These are phyloP conservation scores for Globisporangium ultimum DNA, from an alignment of 352 stramenopile species.

Conservation along the genomic window DNA sequence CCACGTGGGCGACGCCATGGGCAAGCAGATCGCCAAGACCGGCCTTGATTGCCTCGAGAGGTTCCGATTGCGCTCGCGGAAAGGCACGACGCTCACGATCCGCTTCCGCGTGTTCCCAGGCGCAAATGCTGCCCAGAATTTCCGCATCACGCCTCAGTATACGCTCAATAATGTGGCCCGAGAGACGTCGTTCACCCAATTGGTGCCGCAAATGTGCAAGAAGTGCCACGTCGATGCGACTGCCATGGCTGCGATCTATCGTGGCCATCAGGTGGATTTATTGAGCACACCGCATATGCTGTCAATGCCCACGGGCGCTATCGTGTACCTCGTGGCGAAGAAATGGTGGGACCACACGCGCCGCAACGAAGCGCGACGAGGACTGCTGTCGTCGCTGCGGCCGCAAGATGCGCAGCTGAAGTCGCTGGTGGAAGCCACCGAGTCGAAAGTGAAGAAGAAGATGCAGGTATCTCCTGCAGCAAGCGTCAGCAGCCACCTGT, in stretches of 20 bases:
- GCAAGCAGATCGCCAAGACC: slow-evolving; percentile 13
- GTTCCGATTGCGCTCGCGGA: slow-evolving; percentile 34
- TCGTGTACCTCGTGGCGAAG: slow-evolving; percentile 46
- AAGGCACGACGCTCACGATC: slow-evolving; percentile 36
- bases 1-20: slow-evolving; percentile 6
- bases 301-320: slow-evolving; percentile 33
- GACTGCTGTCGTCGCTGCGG: slow-evolving; percentile 41
- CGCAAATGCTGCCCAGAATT: slow-evolving; percentile 12
- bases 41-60: slow-evolving; percentile 17
- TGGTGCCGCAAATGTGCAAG: slow-evolving; percentile 40
- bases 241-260: slow-evolving; percentile 34
- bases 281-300: slow-evolving; percentile 25
- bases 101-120: slow-evolving; percentile 36
- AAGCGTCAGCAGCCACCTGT: background rate
- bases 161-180: slow-evolving; percentile 26
- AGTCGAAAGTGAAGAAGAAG: slow-evolving; percentile 42
- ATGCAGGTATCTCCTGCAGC: slow-evolving; percentile 6
- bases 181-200: slow-evolving; percentile 28
- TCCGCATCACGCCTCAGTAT: slow-evolving; percentile 16
- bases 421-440: slow-evolving; percentile 32
- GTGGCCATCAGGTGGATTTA: slow-evolving; percentile 39
- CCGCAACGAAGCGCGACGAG: slow-evolving; percentile 45
- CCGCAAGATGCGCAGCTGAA: slow-evolving; percentile 44
- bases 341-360: slow-evolving; percentile 57
- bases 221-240: slow-evolving; percentile 28